Evolutionary conservation across 352 stramenopile species (phyloP).

Genomic region (Blastocystis sp.): DNA sequence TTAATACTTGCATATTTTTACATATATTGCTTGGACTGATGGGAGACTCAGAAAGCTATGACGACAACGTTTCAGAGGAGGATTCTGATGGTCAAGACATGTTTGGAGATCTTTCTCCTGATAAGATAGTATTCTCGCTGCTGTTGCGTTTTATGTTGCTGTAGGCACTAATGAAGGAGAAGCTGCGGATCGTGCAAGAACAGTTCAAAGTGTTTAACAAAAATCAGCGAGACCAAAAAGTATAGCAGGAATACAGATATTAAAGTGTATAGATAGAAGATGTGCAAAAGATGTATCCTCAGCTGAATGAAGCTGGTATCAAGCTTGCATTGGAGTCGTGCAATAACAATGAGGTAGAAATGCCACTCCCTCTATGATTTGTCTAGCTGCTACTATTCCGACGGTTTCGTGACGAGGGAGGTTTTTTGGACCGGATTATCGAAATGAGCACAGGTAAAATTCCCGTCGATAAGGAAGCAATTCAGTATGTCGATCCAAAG

Average conservation of each 20-base stretch:
- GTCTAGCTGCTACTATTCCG: neutral
- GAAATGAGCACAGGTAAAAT: neutral
- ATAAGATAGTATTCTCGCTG: neutral
- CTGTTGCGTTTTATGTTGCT: neutral
- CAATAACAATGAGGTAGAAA: constrained; percentile 47
- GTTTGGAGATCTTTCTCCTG: neutral
- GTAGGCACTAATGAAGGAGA: constrained; percentile 20
- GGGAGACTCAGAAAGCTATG: neutral
- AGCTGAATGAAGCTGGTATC: neutral
- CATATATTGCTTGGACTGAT: neutral
- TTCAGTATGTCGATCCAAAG: constrained; percentile 26
- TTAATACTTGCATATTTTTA: too few relatives aligned
- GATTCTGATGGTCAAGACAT: neutral
- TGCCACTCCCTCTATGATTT: neutral
- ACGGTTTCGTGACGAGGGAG: neutral
- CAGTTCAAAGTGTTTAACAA: constrained; percentile 28
- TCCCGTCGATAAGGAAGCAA: neutral
- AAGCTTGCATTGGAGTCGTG: constrained; percentile 4
- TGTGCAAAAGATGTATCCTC: constrained; percentile 3
- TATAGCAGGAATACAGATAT: neutral
- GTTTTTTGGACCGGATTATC: neutral
- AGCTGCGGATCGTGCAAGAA: neutral
- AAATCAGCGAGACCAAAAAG: constrained; percentile 40
- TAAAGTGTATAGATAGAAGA: neutral
- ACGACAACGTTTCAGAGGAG: neutral